Evolutionary conservation across 805 yeast species (phyloP).

Genomic region (Sungouiozyma intestinalis): DNA sequence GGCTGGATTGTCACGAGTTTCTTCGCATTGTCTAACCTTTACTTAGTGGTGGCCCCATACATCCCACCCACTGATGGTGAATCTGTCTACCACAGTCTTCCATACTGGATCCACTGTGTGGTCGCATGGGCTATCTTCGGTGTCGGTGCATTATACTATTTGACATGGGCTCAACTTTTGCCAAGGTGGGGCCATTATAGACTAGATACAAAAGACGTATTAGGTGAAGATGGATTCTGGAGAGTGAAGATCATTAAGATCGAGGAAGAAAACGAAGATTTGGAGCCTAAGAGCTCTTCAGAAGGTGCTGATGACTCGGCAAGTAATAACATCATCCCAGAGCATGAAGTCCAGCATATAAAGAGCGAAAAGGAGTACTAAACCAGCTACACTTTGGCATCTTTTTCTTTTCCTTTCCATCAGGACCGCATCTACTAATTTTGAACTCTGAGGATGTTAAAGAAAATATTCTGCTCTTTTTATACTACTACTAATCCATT

Average conservation of each 20-base stretch:
- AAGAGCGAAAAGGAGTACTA: slow-evolving; percentile 2
- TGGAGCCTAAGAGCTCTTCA: background rate
- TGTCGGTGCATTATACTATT: slow-evolving; percentile 57
- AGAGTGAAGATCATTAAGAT: slow-evolving; percentile 40
- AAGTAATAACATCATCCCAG: slow-evolving; percentile 1
- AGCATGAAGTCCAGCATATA: slow-evolving; percentile 7
- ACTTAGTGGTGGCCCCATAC: slow-evolving; percentile 67
- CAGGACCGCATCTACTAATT: background rate
- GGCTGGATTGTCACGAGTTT: slow-evolving; percentile 51
- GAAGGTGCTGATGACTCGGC: slow-evolving; percentile 6
- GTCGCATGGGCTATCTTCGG: slow-evolving; percentile 72
- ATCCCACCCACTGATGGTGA: slow-evolving; percentile 62
- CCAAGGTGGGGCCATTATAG: slow-evolving; percentile 47
- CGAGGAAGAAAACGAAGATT: slow-evolving; percentile 4
- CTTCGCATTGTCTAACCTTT: slow-evolving; percentile 55
- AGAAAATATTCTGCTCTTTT: too few species aligned
- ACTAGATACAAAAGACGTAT: slow-evolving; percentile 40
- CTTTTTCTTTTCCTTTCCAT: background rate
- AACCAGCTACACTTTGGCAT: too few species aligned
- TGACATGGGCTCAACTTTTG: slow-evolving; percentile 47
- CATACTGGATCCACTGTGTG: slow-evolving; percentile 72
- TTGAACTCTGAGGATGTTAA: background rate
- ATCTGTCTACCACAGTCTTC: slow-evolving; percentile 56
- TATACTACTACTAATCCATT: too few species aligned
- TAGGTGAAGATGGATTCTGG: slow-evolving; percentile 67